phyloP scores from a whole-genome alignment of 2,329 filamentous ascomycete genomes.

The Alternaria rosae region DNA sequence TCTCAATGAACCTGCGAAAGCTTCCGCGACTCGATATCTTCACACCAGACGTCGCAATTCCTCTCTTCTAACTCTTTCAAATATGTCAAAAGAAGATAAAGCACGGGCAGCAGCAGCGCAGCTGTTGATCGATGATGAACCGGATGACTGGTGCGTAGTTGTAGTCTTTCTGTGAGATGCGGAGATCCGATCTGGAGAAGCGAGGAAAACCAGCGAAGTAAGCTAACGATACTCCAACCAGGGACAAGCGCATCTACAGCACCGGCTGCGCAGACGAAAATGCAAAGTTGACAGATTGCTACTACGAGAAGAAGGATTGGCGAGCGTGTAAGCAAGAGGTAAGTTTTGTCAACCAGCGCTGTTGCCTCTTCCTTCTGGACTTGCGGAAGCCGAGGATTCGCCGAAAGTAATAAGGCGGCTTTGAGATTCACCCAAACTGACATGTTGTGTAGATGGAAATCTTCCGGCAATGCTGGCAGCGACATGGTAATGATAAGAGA shows the following conservation, averaged over 20 bases:
- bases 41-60: conserved; percentile 4
- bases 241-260: conserved; percentile 98
- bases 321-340: conserved; percentile 87
- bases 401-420: background rate
- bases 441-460: conserved; percentile 75
- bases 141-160: conserved; percentile 84
- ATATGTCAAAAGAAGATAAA: conserved; percentile 67
- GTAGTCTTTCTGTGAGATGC: conserved; percentile 6
- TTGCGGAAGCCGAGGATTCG: conserved; percentile 38
- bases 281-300: conserved; percentile 89
- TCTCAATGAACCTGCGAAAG: background rate
- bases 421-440: background rate
- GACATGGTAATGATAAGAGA: conserved; percentile 82
- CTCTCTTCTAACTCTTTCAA: conserved; percentile 12
- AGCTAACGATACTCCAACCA: conserved; percentile 51
- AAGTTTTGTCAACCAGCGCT: conserved; percentile 50
- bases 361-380: conserved; percentile 13
- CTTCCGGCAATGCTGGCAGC: conserved; percentile 92
- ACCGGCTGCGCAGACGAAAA: conserved; percentile 95
- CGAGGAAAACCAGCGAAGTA: no score
- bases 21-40: background rate
- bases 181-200: no score
- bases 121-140: conserved; percentile 77
- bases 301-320: conserved; percentile 97
- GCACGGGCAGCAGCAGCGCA: conserved; percentile 43